phyloP scores from a whole-genome alignment of 2,329 filamentous ascomycete genomes.

The Ambrosiella beaveri region DNA sequence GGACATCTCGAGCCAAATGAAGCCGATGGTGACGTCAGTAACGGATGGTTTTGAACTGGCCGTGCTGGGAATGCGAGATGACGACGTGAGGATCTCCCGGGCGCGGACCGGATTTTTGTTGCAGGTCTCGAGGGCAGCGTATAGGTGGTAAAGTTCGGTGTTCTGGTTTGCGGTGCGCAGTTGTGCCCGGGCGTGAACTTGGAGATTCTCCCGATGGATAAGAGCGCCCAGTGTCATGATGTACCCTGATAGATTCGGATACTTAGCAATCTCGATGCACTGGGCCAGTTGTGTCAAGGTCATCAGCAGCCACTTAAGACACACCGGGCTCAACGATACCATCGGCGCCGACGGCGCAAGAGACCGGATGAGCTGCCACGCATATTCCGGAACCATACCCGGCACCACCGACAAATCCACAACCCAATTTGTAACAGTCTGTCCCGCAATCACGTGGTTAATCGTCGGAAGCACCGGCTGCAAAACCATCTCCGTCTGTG shows the following conservation, averaged over 20 bases:
- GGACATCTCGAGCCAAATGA: constrained; percentile 39
- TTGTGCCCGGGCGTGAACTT: constrained; percentile 54
- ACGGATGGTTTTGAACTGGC: constrained; percentile 3
- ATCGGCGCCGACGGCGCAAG: neutral
- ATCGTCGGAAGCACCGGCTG: constrained; percentile 6
- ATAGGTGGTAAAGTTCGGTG: constrained; percentile 58
- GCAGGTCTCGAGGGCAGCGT: constrained; percentile 52
- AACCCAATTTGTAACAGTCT: neutral
- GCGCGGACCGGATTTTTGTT: constrained; percentile 34
- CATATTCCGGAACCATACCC: constrained; percentile 3
- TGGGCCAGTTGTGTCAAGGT: neutral
- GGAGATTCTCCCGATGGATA: constrained; percentile 36
- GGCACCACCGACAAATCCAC: neutral
- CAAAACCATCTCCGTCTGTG: constrained; percentile 37
- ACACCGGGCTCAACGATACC: neutral
- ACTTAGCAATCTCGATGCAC: neutral
- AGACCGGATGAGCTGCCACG: neutral
- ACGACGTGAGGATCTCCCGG: constrained; percentile 45
- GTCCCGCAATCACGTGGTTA: neutral
- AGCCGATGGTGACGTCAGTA: constrained; percentile 22
- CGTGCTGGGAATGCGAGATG: constrained; percentile 18
- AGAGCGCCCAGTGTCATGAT: constrained; percentile 48
- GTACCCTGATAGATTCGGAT: constrained; percentile 41
- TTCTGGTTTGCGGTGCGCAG: constrained; percentile 51
- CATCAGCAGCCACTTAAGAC: neutral